Conservation (phyloP, 208 protist species). For the Wallacemonas rigidus region DNA sequence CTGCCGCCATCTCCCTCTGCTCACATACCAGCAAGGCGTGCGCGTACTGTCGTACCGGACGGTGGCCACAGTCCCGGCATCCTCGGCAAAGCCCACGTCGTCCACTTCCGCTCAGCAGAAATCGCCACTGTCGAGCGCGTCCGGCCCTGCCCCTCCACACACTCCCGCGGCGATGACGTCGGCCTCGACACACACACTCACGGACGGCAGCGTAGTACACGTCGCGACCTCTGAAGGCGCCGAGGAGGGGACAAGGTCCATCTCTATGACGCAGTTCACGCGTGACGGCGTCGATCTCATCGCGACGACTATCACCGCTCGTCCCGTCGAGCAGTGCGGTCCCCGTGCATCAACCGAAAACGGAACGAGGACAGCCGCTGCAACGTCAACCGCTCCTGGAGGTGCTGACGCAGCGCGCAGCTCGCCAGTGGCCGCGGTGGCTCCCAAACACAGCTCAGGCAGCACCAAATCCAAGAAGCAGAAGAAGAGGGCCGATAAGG, state of each 20-base stretch:
- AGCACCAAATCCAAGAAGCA: conserved; percentile 9
- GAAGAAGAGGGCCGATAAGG: not conserved
- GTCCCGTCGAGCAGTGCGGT: not conserved
- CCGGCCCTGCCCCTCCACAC: no score
- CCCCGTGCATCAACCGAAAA: not conserved
- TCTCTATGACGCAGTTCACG: conserved; percentile 15
- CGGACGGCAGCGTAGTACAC: conserved; percentile 2
- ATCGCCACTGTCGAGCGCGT: no score
- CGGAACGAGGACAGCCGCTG: not conserved
- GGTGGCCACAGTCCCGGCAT: not conserved
- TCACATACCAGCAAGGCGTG: not conserved
- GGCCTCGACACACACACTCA: not conserved
- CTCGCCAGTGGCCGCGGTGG: no score
- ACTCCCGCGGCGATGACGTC: no score
- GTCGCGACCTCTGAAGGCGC: not conserved
- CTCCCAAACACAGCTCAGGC: no score
- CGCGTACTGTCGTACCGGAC: not conserved
- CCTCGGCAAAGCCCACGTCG: not conserved
- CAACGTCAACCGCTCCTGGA: not conserved
- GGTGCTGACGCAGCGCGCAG: no score
- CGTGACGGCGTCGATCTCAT: conserved; percentile 6
- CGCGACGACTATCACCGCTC: conserved; percentile 8
- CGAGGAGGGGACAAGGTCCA: not conserved
- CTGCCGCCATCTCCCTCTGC: not conserved
- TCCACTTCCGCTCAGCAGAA: no score